Conservation (phyloP, 306 rosid genomes). For the Cicer arietinum region DNA sequence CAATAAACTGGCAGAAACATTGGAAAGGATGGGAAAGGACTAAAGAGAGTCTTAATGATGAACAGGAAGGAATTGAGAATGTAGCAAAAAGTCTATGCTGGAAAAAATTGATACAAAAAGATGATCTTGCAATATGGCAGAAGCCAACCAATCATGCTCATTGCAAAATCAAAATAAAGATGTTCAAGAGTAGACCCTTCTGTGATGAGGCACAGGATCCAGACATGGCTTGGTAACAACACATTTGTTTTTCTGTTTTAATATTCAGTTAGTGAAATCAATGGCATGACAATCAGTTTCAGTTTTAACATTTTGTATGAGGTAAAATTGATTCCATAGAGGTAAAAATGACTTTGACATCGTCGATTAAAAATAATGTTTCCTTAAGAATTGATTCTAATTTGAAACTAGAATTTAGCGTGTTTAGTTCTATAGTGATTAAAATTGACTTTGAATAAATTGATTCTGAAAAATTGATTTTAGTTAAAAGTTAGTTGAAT, state of each 20-base stretch:
- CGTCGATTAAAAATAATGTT: too few species aligned
- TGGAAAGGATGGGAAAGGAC: slow-evolving; percentile 93
- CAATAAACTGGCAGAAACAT: slow-evolving; percentile 84
- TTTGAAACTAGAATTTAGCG: too few species aligned
- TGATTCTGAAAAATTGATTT: too few species aligned
- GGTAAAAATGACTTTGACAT: too few species aligned
- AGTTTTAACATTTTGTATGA: too few species aligned
- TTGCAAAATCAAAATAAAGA: slow-evolving; percentile 62
- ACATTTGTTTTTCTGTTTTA: slow-evolving; percentile 4
- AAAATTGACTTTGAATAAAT: too few species aligned
- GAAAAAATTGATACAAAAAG: slow-evolving; percentile 76
- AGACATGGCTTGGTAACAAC: slow-evolving; percentile 83
- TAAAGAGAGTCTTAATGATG: slow-evolving; percentile 64
- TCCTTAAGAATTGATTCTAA: too few species aligned
- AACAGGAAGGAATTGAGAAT: slow-evolving; percentile 71
- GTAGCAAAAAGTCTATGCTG: slow-evolving; percentile 87
- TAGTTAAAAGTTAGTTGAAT: too few species aligned
- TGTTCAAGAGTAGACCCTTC: slow-evolving; percentile 71
- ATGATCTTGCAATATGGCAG: slow-evolving; percentile 93
- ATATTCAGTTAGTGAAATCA: neutral
- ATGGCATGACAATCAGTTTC: neutral
- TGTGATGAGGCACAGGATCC: slow-evolving; percentile 69
- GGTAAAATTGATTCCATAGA: too few species aligned
- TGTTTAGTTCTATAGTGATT: too few species aligned
- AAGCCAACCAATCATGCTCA: slow-evolving; percentile 86